phyloP scores from a whole-genome alignment of 2,329 filamentous ascomycete species.

The Parastagonospora nodorum region DNA sequence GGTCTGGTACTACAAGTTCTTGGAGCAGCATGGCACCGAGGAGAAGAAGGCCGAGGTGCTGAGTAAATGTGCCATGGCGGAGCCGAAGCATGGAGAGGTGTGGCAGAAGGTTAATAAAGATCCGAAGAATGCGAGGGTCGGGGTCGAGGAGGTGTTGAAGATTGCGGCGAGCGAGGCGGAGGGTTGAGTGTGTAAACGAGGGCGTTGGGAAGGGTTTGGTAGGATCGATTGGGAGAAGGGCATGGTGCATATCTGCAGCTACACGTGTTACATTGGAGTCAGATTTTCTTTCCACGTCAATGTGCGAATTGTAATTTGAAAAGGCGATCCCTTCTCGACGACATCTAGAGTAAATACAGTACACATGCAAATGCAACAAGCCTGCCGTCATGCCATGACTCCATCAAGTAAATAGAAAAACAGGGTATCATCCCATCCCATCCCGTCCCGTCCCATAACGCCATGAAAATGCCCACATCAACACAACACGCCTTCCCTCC shows the following conservation, averaged over 20 bases:
- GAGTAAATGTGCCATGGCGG: slow-evolving; percentile 77
- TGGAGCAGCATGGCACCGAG: slow-evolving; percentile 88
- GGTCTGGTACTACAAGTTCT: slow-evolving; percentile 98
- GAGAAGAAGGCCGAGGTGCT: slow-evolving; percentile 90
- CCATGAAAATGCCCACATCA: neutral
- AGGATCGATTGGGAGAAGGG: neutral
- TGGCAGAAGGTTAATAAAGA: slow-evolving; percentile 90
- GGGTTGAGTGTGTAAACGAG: slow-evolving; percentile 18
- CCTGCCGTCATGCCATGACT: neutral
- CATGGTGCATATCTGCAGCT: too few relatives aligned
- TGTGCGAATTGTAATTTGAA: too few relatives aligned
- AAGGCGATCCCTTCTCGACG: too few relatives aligned
- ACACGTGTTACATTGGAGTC: too few relatives aligned
- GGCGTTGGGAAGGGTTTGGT: neutral
- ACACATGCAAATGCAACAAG: too few relatives aligned
- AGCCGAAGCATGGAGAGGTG: slow-evolving; percentile 89
- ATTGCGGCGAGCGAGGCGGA: slow-evolving; percentile 68
- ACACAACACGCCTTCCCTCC: neutral
- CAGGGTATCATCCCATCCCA: slow-evolving; percentile 24
- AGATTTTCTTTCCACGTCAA: too few relatives aligned
- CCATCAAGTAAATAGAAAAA: slow-evolving; percentile 3
- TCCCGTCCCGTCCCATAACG: neutral
- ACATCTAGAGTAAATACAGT: too few relatives aligned
- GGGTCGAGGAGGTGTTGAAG: slow-evolving; percentile 80
- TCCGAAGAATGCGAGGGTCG: slow-evolving; percentile 76